These are phyloP conservation scores for Mycena galopus DNA, from an alignment of 768 basidiomycete genomes.

Conservation along the genomic window DNA sequence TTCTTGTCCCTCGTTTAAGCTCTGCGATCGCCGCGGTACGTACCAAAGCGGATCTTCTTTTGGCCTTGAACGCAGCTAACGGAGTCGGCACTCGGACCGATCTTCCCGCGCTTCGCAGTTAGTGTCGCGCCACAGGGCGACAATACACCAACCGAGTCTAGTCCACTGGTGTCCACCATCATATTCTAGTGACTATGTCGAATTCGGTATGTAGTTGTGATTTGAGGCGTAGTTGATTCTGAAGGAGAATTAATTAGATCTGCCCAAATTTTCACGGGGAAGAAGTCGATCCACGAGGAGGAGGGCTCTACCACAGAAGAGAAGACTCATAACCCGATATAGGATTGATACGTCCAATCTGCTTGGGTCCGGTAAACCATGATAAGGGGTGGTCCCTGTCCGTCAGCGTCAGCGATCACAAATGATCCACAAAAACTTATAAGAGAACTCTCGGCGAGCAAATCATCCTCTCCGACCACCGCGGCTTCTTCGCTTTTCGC, in stretches of 20 bases:
- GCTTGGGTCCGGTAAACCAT: neutral
- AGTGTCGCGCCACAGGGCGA: slow-evolving; percentile 3
- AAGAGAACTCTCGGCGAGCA: neutral
- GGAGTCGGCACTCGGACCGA: slow-evolving; percentile 10
- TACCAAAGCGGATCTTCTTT: slow-evolving; percentile 7
- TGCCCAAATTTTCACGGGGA: neutral
- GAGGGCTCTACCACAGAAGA: neutral
- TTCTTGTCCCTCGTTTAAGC: slow-evolving; percentile 3
- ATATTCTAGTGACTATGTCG: too few species aligned
- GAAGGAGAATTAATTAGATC: neutral
- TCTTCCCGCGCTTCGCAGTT: neutral
- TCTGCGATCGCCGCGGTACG: slow-evolving; percentile 17
- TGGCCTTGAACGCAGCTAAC: neutral
- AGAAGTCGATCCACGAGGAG: neutral
- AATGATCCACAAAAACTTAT: slow-evolving; percentile 12
- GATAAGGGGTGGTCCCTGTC: neutral
- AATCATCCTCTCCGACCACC: slow-evolving; percentile 3
- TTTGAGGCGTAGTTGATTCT: neutral
- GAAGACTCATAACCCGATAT: neutral
- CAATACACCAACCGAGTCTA: too few species aligned
- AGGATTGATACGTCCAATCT: neutral
- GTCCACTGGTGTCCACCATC: too few species aligned
- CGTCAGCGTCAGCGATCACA: slow-evolving; percentile 10
- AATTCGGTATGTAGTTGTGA: too few species aligned
- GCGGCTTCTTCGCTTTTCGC: neutral